Conservation (phyloP, 345 rosid species). For the Brassica nigra region DNA sequence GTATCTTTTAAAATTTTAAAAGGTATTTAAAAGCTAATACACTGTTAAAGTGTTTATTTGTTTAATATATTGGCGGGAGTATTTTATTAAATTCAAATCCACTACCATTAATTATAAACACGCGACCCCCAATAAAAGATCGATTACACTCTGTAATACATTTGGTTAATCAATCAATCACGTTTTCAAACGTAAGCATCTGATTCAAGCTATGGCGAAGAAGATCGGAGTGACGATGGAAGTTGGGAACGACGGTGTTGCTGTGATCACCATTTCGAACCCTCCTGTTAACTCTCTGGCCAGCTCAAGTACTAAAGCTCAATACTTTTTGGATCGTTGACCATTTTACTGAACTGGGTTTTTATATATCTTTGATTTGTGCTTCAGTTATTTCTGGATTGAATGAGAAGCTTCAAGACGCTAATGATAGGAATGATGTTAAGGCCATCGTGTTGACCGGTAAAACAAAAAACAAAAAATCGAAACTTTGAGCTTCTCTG, state of each 20-base stretch:
- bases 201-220: slow-evolving; percentile 50
- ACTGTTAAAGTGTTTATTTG: too few relatives aligned
- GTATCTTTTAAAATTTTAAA: too few relatives aligned
- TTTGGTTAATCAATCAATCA: too few relatives aligned
- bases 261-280: slow-evolving; percentile 73
- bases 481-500: neutral
- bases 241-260: slow-evolving; percentile 89
- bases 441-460: slow-evolving; percentile 86
- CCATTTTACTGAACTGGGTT: slow-evolving; percentile 1
- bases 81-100: too few relatives aligned
- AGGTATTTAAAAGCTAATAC: neutral
- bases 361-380: neutral
- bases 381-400: slow-evolving; percentile 65
- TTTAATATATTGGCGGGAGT: too few relatives aligned
- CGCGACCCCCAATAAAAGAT: too few relatives aligned
- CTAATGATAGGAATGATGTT: slow-evolving; percentile 67
- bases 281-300: slow-evolving; percentile 95
- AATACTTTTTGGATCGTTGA: neutral
- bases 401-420: slow-evolving; percentile 71
- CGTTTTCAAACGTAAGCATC: neutral
- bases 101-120: too few relatives aligned
- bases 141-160: too few relatives aligned
- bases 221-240: slow-evolving; percentile 59
- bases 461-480: slow-evolving; percentile 21
- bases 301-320: slow-evolving; percentile 52